These are phyloP conservation scores for Candida glaebosa DNA, from an alignment of 805 yeast species.

Conservation along the genomic window DNA sequence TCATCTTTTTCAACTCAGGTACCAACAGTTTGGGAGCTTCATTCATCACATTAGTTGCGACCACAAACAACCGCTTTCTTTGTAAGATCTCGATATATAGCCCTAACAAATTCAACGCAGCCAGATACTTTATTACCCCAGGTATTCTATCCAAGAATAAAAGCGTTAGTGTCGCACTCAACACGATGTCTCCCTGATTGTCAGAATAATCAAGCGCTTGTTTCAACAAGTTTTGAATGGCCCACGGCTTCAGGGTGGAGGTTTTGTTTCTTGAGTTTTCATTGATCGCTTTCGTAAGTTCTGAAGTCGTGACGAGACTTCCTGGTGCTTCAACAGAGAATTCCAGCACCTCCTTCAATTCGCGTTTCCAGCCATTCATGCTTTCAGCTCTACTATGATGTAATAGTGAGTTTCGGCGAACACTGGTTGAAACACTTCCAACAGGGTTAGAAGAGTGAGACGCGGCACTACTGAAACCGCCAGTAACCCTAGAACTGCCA, in stretches of 20 bases:
- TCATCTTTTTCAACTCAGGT: conserved; percentile 25
- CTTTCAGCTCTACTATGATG: conserved; percentile 9
- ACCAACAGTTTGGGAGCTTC: conserved; percentile 30
- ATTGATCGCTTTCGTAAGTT: conserved; percentile 23
- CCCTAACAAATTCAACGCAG: conserved; percentile 53
- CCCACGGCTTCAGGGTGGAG: conserved; percentile 48
- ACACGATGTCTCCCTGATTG: conserved; percentile 60
- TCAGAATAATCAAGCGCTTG: conserved; percentile 54
- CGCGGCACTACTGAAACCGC: conserved; percentile 5
- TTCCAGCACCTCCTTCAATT: conserved; percentile 12
- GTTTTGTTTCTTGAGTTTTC: conserved; percentile 7
- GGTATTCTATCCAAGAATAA: conserved; percentile 41
- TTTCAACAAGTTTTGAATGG: conserved; percentile 45
- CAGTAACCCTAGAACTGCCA: conserved; percentile 11
- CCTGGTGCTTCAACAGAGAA: conserved; percentile 10
- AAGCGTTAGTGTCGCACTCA: conserved; percentile 55
- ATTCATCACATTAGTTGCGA: conserved; percentile 56
- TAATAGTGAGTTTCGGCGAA: conserved; percentile 20
- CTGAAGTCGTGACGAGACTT: conserved; percentile 12
- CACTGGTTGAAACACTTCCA: conserved; percentile 9
- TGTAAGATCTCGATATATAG: conserved; percentile 54
- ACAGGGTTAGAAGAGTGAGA: conserved; percentile 6
- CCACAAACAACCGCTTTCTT: conserved; percentile 47
- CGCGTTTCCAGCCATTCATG: conserved; percentile 10
- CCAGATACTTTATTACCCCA: conserved; percentile 18